Evolutionary conservation across 495 filamentous ascomycete genomes (phyloP).

Genomic region (Penicillium roqueforti): DNA sequence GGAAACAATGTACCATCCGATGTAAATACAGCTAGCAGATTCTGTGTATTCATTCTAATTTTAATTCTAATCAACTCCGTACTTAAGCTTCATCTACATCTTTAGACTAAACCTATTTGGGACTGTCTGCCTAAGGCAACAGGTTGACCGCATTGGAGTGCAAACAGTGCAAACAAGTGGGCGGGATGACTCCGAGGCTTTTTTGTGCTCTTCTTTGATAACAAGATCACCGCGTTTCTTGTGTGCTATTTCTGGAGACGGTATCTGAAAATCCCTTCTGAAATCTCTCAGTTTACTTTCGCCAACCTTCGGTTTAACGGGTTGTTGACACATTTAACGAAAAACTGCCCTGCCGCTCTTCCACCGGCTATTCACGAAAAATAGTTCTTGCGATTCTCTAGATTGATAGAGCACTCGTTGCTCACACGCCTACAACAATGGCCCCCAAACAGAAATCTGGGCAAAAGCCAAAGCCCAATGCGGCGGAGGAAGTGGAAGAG

Average conservation of each 20-base stretch:
- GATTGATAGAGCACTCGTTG: not conserved
- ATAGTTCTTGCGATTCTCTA: slow-evolving; percentile 5
- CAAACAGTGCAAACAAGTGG: slow-evolving; percentile 35
- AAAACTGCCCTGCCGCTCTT: not conserved
- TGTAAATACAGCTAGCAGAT: too few species aligned
- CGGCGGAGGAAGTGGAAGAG: slow-evolving; percentile 70
- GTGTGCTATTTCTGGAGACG: not conserved
- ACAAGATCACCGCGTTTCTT: slow-evolving; percentile 3
- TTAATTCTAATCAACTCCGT: too few species aligned
- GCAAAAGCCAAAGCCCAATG: slow-evolving; percentile 56
- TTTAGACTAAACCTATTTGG: not conserved
- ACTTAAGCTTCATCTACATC: too few species aligned
- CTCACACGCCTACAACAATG: slow-evolving; percentile 25
- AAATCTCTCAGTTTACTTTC: not conserved
- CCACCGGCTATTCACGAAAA: not conserved
- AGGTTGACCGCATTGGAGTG: not conserved
- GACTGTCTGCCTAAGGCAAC: not conserved
- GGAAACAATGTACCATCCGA: too few species aligned
- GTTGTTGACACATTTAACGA: slow-evolving; percentile 1
- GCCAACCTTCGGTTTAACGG: not conserved
- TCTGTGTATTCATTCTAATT: too few species aligned
- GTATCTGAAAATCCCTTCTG: not conserved
- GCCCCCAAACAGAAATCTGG: slow-evolving; percentile 57
- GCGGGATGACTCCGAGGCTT: slow-evolving; percentile 36
- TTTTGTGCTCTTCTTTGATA: slow-evolving; percentile 31